Conservation (phyloP, 2,329 filamentous ascomycete genomes). For the Whalleya microplaca region DNA sequence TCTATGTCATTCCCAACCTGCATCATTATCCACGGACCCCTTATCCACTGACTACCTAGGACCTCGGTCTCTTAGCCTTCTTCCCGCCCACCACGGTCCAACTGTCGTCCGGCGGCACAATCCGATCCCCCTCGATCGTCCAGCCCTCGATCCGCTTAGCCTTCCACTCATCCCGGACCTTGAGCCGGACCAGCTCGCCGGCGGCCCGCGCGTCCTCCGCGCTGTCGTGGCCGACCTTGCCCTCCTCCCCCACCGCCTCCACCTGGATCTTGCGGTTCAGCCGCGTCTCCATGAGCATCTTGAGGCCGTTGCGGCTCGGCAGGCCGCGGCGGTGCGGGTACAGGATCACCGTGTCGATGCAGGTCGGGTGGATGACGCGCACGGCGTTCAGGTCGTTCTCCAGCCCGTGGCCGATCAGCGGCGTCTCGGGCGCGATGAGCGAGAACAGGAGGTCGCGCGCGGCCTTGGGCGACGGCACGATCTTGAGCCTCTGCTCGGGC, state of each 20-base stretch:
- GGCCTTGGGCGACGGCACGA: conserved; percentile 73
- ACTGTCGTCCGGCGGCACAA: conserved; percentile 43
- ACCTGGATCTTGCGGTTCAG: conserved; percentile 81
- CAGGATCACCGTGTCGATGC: conserved; percentile 85
- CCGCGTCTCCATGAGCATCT: conserved; percentile 69
- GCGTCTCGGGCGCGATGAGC: conserved; percentile 74
- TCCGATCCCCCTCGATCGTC: conserved; percentile 56
- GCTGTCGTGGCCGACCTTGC: conserved; percentile 77
- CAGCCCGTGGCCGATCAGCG: conserved; percentile 88
- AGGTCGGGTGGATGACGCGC: conserved; percentile 80
- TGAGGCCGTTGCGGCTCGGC: conserved; percentile 78
- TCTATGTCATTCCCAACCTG: no score
- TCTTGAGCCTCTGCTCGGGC: conserved; percentile 58
- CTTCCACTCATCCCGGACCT: conserved; percentile 72
- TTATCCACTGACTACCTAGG: neutral
- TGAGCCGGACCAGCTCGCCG: conserved; percentile 79
- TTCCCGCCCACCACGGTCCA: conserved; percentile 28
- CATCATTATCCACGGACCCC: neutral
- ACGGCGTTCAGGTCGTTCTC: conserved; percentile 93
- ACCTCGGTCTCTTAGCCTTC: conserved; percentile 16
- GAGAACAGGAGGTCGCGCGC: conserved; percentile 80
- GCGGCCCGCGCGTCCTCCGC: conserved; percentile 89
- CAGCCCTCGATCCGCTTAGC: conserved; percentile 69
- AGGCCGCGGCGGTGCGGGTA: conserved; percentile 79
- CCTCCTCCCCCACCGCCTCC: conserved; percentile 59